Evolutionary conservation across 2,329 filamentous ascomycete genomes (phyloP), one percentile per base, ranked within the genome.

Genomic region (Sarocladium kiliense): DNA sequence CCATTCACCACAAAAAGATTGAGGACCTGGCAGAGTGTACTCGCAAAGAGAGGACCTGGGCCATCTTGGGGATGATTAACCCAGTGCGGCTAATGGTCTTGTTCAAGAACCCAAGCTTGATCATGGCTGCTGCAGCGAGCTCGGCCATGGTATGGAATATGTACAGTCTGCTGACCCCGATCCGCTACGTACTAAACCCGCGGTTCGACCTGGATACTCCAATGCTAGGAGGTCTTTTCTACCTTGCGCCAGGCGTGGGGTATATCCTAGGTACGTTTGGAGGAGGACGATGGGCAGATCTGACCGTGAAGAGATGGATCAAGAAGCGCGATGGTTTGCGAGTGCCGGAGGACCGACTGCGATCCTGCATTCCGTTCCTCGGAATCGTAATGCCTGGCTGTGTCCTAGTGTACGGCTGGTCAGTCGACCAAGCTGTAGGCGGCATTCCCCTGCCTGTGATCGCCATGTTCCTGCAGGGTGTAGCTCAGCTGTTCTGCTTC

Each of bases 401-500:
- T 59, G 84, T 89, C 71, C 69, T 91, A 6, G 65, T 89, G 2
- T 91, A 78, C 58, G 77, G 76, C 6, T 80, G 77, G 79, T 68
- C 72, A 3, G 70, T 82, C 14, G 74, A 82, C 55, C 72, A 71
- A 56, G 63, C 70, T 10, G 72, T 76, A 2, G 80, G 80, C 3
- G 80, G 79, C 2, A 75, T 83, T 42, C 72, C 78, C 0, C 65
- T 88, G 3, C 88, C 87, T 0, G 85, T 91, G 2, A 76, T 91
- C 7, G 81, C 83, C 62, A 85, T 92, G 76, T 91, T 91, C 65
- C 57, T 87, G 2, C 87, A 91, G 64, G 88, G 88, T 1, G 77
- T 91, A 0, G 86, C 83, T 0, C 87, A 91, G 67, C 72, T 91
- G 5, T 88, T 90, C 64, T 88, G 86, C 62, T 91, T 91, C 63